Conservation (phyloP, 1,284 basidiomycete genomes). For the Golubevia pallescens region DNA sequence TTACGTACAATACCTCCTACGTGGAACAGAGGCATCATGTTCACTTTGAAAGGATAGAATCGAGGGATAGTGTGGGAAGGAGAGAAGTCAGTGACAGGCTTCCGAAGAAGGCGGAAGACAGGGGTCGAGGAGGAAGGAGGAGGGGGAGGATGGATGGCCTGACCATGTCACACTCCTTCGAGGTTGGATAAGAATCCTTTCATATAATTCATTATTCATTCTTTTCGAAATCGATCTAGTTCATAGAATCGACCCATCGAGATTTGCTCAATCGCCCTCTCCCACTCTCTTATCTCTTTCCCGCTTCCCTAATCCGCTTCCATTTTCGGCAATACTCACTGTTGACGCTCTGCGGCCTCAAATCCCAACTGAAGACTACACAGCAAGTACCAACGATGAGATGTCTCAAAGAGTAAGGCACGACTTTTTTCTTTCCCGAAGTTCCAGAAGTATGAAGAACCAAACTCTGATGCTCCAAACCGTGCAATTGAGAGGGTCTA, state of each 20-base stretch:
- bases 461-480: slow-evolving; percentile 54
- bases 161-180: too few relatives aligned
- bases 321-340: slow-evolving; percentile 15
- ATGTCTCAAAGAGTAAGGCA: slow-evolving; percentile 60
- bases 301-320: neutral
- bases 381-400: slow-evolving; percentile 61
- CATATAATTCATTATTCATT: too few relatives aligned
- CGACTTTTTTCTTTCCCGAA: slow-evolving; percentile 63
- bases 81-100: neutral
- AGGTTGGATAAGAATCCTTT: too few relatives aligned
- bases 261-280: too few relatives aligned
- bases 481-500: slow-evolving; percentile 40
- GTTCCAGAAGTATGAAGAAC: slow-evolving; percentile 64
- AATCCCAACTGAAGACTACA: slow-evolving; percentile 59
- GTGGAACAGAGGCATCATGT: slow-evolving; percentile 65
- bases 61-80: neutral
- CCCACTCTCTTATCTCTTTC: too few relatives aligned
- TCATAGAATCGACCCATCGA: too few relatives aligned
- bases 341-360: slow-evolving; percentile 56
- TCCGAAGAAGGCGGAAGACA: too few relatives aligned
- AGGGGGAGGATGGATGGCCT: too few relatives aligned
- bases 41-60: slow-evolving; percentile 25
- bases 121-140: too few relatives aligned
- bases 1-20: slow-evolving; percentile 63
- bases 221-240: too few relatives aligned